Percentiles rank a stretch among this genome's conserved stretches.
phyloP scores from a whole-genome alignment of 108 stramenopile genomes.

The Epipyxis sp. region DNA sequence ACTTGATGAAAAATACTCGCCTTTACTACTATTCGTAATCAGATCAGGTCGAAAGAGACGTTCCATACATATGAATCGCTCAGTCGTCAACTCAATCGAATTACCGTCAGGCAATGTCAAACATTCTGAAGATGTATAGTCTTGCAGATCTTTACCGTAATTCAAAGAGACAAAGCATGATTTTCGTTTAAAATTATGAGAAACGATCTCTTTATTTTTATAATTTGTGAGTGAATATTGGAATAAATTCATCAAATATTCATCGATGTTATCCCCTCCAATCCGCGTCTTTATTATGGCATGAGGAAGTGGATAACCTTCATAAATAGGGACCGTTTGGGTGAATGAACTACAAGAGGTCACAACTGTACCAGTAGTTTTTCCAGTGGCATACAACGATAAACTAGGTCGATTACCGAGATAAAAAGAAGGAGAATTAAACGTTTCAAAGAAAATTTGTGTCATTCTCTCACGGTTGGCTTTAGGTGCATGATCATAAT shows the following conservation, averaged over 20 bases:
- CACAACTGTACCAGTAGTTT: slow-evolving; percentile 91
- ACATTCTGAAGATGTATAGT: too few species aligned
- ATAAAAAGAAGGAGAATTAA: slow-evolving; percentile 11
- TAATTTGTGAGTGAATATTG: slow-evolving; percentile 64
- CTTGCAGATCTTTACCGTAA: slow-evolving; percentile 62
- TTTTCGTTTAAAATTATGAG: slow-evolving; percentile 64
- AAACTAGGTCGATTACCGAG: slow-evolving; percentile 49
- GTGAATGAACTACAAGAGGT: slow-evolving; percentile 88
- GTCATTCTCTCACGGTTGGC: not conserved
- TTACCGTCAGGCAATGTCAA: slow-evolving; percentile 5
- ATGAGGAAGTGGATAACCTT: slow-evolving; percentile 92
- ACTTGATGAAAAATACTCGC: too few species aligned
- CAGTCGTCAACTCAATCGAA: slow-evolving; percentile 51
- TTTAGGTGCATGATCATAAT: not conserved
- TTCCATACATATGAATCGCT: slow-evolving; percentile 67
- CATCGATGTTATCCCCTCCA: slow-evolving; percentile 91
- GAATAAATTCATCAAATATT: slow-evolving; percentile 78
- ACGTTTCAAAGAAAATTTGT: not conserved
- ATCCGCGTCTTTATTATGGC: slow-evolving; percentile 85
- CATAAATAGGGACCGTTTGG: slow-evolving; percentile 92
- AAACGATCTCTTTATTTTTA: slow-evolving; percentile 67
- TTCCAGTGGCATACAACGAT: slow-evolving; percentile 75
- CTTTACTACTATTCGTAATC: slow-evolving; percentile 83
- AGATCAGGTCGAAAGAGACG: slow-evolving; percentile 67
- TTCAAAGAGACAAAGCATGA: slow-evolving; percentile 63